Evolutionary conservation across 257 asterid species (phyloP), one percentile per base, ranked within the genome.

Genomic region (Paulownia fortunei): DNA sequence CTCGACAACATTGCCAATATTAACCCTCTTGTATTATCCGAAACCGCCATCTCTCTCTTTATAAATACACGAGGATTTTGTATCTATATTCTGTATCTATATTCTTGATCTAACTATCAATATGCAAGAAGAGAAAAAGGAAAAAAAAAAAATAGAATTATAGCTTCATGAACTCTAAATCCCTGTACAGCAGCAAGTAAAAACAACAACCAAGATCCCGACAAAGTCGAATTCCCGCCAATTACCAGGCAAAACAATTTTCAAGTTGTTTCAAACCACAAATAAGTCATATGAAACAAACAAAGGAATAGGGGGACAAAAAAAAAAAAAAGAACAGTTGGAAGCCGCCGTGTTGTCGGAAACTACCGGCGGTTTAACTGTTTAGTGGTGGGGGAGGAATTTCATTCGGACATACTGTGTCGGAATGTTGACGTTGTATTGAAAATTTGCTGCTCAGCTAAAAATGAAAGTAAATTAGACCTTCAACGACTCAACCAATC

Each of bases 1-100:
- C 98, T 85, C 76, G 97, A 94, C 51, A 90, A 10, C 87, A 94
- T 90, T 65, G 98, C 98, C 85, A 94, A 74, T n/a, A 88, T 66
- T 67, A 94, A 78, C 55, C 98, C 97, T 63, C 91, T 88, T 42
- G 87, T 76, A 70, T 94, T 94, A 81, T 92, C 98, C 69, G 94
- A 90, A 78, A 73, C 68, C 69, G 79, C 92, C 94, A 87, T 89
- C 69, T 26, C 75, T 65, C 41, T 63, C 59, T 51, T 39, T 58
- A 73, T 56, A 12, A 4, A 60, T 3, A 56, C 23, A 37, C 54
- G 2, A 34, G 39, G 6, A 56, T 49, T 73, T 72, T 64, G 61
- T 59, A 62, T 76, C 54, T 69, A 34, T 66, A 34, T 47, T 72
- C 60, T 56, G 73, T 27, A 65, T 73, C 72, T 76, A 66, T 56